Percentiles rank a stretch among this genome's conserved stretches.
Conservation (phyloP, 192 early-diverging fungal species). For the Lobosporangium transversale region DNA sequence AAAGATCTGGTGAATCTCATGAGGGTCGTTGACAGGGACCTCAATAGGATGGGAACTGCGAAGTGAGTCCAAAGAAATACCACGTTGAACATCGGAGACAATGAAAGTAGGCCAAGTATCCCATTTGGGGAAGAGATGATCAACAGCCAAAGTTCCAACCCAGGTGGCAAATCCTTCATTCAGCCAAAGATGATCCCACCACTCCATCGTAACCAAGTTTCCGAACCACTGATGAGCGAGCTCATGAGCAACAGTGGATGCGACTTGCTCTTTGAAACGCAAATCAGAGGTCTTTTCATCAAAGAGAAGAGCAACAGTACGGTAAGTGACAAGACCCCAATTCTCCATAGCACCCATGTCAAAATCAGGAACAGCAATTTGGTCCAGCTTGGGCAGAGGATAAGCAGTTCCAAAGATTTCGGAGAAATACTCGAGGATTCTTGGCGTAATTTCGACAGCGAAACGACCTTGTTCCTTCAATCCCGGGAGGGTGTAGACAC, state of each 20-base stretch:
- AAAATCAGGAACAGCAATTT: slow-evolving; percentile 95
- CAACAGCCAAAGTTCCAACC: slow-evolving; percentile 89
- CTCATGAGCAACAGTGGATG: slow-evolving; percentile 91
- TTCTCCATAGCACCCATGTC: slow-evolving; percentile 91
- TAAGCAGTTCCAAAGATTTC: slow-evolving; percentile 90
- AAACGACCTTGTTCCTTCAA: slow-evolving; percentile 84
- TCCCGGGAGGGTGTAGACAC: slow-evolving; percentile 89
- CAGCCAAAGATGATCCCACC: slow-evolving; percentile 95
- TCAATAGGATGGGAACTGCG: slow-evolving; percentile 94
- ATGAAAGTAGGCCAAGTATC: slow-evolving; percentile 90
- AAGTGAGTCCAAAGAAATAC: slow-evolving; percentile 82
- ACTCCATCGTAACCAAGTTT: slow-evolving; percentile 96
- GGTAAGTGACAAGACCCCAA: slow-evolving; percentile 96
- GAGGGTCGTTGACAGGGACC: slow-evolving; percentile 82
- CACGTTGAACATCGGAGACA: slow-evolving; percentile 76
- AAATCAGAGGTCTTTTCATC: slow-evolving; percentile 82
- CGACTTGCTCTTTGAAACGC: slow-evolving; percentile 82
- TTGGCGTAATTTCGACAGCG: slow-evolving; percentile 80
- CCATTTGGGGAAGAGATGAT: slow-evolving; percentile 93
- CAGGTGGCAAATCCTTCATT: slow-evolving; percentile 99
- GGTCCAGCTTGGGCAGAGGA: slow-evolving; percentile 89
- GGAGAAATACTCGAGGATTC: slow-evolving; percentile 88
- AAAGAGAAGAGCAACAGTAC: slow-evolving; percentile 84
- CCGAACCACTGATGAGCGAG: slow-evolving; percentile 92
- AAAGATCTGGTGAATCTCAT: slow-evolving; percentile 94